Percentiles rank a stretch among this genome's conserved stretches.
Evolutionary conservation across 345 rosid species (phyloP).

Genomic region (Ceriops decandra): DNA sequence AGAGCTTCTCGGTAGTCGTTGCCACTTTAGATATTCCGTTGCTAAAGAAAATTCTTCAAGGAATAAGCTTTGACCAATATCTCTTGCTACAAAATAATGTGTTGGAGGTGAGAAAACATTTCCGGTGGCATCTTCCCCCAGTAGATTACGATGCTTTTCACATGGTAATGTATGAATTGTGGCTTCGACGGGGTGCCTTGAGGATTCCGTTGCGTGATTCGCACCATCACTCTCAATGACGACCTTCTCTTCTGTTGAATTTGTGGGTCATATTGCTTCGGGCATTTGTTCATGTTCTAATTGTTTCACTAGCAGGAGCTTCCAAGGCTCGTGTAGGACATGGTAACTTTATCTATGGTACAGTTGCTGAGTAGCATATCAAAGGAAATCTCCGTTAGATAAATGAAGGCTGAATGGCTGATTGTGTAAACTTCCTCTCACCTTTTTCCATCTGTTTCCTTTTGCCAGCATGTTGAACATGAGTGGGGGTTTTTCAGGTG

Average conservation of each 20-base stretch:
- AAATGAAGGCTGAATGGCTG: no score
- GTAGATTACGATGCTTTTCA: conserved; percentile 45
- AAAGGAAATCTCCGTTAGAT: neutral
- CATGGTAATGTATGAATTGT: conserved; percentile 54
- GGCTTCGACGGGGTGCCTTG: conserved; percentile 46
- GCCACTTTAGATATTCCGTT: conserved; percentile 47
- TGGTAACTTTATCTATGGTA: neutral
- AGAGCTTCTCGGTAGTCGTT: conserved; percentile 43
- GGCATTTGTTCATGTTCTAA: neutral
- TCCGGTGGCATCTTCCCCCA: conserved; percentile 44
- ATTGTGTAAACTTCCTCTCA: no score
- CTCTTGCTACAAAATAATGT: conserved; percentile 30
- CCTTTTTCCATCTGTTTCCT: no score
- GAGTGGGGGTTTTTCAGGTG: no score
- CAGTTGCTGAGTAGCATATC: neutral
- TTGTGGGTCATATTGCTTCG: neutral
- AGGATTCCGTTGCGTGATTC: conserved; percentile 16
- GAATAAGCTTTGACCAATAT: conserved; percentile 25
- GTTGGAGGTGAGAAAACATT: conserved; percentile 49
- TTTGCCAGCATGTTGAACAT: no score
- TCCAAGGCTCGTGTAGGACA: neutral
- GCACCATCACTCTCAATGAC: neutral
- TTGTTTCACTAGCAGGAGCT: neutral
- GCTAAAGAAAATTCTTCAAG: conserved; percentile 44
- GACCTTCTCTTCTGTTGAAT: neutral